These are phyloP conservation scores for Domatiomyces catenatus DNA, from an alignment of 2,329 filamentous ascomycete genomes.

Conservation along the genomic window DNA sequence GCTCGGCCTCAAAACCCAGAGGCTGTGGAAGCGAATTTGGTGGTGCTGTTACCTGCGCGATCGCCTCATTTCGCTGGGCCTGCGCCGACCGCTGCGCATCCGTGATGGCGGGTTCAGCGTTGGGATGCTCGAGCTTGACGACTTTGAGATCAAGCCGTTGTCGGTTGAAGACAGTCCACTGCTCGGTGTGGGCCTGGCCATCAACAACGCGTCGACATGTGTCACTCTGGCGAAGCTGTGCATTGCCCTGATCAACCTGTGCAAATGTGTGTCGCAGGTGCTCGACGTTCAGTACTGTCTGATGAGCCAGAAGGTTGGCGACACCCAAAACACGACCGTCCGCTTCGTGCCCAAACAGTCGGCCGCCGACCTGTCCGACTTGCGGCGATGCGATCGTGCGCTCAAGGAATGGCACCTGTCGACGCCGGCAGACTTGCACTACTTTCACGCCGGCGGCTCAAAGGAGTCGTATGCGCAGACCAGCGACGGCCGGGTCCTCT, in stretches of 20 bases:
- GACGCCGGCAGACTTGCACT: conserved; percentile 56
- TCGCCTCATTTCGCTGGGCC: conserved; percentile 77
- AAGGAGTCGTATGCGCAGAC: conserved; percentile 38
- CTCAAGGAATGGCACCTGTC: conserved; percentile 62
- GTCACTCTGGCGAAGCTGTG: conserved; percentile 71
- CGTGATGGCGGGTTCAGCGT: conserved; percentile 90
- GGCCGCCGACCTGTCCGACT: conserved; percentile 64
- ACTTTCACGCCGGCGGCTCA: conserved; percentile 36
- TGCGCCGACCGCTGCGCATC: conserved; percentile 82
- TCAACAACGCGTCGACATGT: conserved; percentile 59
- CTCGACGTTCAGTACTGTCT: conserved; percentile 86
- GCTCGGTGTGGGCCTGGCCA: conserved; percentile 51
- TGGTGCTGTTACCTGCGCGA: conserved; percentile 97
- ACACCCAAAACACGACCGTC: conserved; percentile 62
- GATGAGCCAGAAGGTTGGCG: conserved; percentile 60
- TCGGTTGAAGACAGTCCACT: conserved; percentile 54
- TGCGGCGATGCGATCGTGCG: conserved; percentile 63
- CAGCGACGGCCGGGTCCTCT: conserved; percentile 39
- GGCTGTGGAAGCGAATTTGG: conserved; percentile 90
- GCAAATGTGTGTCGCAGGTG: conserved; percentile 76
- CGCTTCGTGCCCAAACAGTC: conserved; percentile 85
- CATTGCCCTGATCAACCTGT: conserved; percentile 79
- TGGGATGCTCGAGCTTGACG: conserved; percentile 67
- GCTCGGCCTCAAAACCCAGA: conserved; percentile 59
- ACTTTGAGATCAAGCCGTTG: conserved; percentile 64